Base-by-base conservation (phyloP, 495 filamentous ascomycete species). In the Hypomontagnella monticulosa region DNA sequence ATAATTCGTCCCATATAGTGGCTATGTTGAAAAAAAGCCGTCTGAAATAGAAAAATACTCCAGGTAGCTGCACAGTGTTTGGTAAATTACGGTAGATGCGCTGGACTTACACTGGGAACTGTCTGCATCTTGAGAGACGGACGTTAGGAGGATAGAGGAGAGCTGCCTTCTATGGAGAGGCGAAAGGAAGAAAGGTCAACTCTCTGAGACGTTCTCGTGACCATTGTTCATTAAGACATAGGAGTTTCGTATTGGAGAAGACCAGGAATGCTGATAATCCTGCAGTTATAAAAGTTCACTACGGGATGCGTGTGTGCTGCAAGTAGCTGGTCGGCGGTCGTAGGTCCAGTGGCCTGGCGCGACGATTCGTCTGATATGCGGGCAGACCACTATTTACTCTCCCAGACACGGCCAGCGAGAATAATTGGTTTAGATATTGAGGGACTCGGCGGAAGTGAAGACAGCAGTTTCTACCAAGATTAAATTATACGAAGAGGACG, bases 101-200 rank as follows among this genome's bases (percentile, higher is more conserved):
- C 52, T 57, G 5, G 12, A 86, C 85, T 85, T 81, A 88, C 85
- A 79, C 83, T 87, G 69, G 85, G 85, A 74, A 88, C 78, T 38
- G 85, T 82, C 80, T 87, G 85, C 85, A 88, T 88, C 69, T 71
- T 82, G 70, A 71, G 73, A 70, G 69, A 71, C 71, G 75, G 61
- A 61, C 61, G 69, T 73, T 73, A 77, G 70, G 71, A 76, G 70
- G 73, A 75, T 61, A 73, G 73, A 73, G 71, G 71, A 71, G 59
- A 67, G 70, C 63, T 61, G 76, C 76, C 75, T 78, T 67, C 65
- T 62, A 63, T 69, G 56, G 59, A 64, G 73, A 76, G 69, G 72
- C 66, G 71, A 52, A 64, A 58, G 52, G 63, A 71, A 71, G 73
- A 73, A 72, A 56, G 75, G 69, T 73, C 63, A 72, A 72, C 66